These are phyloP conservation scores for Neurospora hispaniola DNA, from an alignment of 495 filamentous ascomycete species.

Conservation along the genomic window DNA sequence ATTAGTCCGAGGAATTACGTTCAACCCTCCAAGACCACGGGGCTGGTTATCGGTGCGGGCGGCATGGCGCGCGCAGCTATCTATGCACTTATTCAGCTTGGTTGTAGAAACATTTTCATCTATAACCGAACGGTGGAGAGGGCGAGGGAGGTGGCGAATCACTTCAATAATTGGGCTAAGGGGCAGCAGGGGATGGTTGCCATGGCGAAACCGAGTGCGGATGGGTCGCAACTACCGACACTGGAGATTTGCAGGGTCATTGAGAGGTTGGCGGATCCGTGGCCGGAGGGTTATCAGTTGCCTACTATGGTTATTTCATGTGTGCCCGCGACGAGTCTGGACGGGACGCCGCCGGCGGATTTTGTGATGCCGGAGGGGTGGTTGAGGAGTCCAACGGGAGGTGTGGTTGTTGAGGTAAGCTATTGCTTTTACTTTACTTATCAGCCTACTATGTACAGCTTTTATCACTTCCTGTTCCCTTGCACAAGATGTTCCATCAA, in stretches of 20 bases:
- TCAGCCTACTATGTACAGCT: too few species aligned
- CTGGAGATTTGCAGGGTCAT: slow-evolving; percentile 50
- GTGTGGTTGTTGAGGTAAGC: slow-evolving; percentile 61
- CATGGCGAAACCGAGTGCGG: slow-evolving; percentile 8
- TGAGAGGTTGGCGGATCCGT: slow-evolving; percentile 45
- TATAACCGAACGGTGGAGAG: slow-evolving; percentile 56
- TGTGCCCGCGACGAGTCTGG: slow-evolving; percentile 58
- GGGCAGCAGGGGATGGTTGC: slow-evolving; percentile 19
- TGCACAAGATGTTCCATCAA: neutral
- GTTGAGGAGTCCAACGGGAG: slow-evolving; percentile 66
- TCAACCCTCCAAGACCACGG: slow-evolving; percentile 53
- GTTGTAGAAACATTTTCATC: slow-evolving; percentile 70
- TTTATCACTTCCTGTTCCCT: too few species aligned
- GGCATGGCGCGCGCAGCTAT: slow-evolving; percentile 74
- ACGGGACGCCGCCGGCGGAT: slow-evolving; percentile 53
- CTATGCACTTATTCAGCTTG: slow-evolving; percentile 68
- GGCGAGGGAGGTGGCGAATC: slow-evolving; percentile 54
- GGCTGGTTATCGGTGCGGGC: slow-evolving; percentile 66
- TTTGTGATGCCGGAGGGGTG: slow-evolving; percentile 67
- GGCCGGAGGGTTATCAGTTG: slow-evolving; percentile 52
- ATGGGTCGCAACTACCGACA: neutral
- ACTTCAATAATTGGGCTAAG: slow-evolving; percentile 51
- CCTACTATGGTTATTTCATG: slow-evolving; percentile 72
- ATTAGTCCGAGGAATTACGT: slow-evolving; percentile 73
- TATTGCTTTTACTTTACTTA: neutral